Evolutionary conservation across 805 yeast species (phyloP).

Genomic region (Wickerhamiella cacticola): DNA sequence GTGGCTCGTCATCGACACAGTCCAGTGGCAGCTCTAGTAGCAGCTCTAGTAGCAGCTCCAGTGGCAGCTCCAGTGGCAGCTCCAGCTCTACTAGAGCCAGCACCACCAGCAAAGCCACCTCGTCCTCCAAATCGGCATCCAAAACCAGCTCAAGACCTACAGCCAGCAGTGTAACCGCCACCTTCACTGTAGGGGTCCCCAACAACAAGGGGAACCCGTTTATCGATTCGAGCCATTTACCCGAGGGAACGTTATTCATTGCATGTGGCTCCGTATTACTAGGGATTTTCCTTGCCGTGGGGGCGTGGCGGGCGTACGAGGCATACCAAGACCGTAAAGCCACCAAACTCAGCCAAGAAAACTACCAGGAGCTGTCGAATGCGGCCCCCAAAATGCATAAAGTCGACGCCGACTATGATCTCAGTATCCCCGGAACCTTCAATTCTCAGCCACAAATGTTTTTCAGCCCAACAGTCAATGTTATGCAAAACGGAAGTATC

Average conservation of each 20-base stretch:
- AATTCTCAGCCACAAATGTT: constrained; percentile 32
- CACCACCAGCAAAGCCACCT: background rate
- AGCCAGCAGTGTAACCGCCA: constrained; percentile 1
- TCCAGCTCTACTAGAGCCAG: background rate
- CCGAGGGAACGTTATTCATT: constrained; percentile 73
- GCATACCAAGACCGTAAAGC: constrained; percentile 38
- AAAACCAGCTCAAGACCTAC: background rate
- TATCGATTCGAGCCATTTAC: constrained; percentile 39
- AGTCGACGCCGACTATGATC: constrained; percentile 11
- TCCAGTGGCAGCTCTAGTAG: background rate
- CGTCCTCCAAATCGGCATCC: background rate
- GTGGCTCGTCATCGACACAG: background rate
- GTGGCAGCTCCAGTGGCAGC: background rate
- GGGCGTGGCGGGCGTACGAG: constrained; percentile 41
- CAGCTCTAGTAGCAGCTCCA: constrained; percentile 1
- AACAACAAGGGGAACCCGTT: constrained; percentile 52
- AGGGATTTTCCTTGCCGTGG: constrained; percentile 40
- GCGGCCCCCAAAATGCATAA: constrained; percentile 14
- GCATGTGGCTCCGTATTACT: constrained; percentile 64
- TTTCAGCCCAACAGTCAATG: constrained; percentile 72
- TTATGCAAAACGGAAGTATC: constrained; percentile 36
- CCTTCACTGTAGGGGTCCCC: constrained; percentile 41
- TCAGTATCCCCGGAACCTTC: constrained; percentile 7
- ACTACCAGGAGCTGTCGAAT: constrained; percentile 15
- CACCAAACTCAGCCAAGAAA: constrained; percentile 37